Conservation (phyloP, 2,329 filamentous ascomycete genomes). For the Fusarium solani-melongenae region DNA sequence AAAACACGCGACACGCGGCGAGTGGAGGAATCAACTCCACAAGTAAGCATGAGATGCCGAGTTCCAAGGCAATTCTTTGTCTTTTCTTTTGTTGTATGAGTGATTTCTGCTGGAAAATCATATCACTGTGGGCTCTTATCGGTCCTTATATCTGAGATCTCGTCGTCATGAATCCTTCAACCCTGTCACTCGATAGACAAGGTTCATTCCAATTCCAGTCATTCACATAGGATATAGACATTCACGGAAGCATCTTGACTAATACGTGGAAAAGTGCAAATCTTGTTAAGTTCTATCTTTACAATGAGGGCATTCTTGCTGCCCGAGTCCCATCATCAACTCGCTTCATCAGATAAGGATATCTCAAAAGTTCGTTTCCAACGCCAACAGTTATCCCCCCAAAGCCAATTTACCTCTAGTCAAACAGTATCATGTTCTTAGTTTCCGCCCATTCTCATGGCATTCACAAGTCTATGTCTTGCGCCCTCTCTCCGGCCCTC, state of each 20-base stretch:
- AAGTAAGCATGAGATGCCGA: conserved; percentile 3
- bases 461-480: conserved; percentile 47
- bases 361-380: conserved; percentile 26
- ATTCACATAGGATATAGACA: background rate
- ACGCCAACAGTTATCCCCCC: conserved; percentile 21
- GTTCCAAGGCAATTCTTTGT: conserved; percentile 13
- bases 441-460: conserved; percentile 46
- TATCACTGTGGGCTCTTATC: background rate
- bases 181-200: background rate
- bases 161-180: background rate
- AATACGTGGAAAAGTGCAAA: background rate
- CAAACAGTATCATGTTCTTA: conserved; percentile 13
- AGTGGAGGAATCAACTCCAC: conserved; percentile 10
- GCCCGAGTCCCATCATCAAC: conserved; percentile 13
- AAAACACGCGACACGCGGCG: conserved; percentile 19
- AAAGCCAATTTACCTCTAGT: background rate
- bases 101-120: background rate
- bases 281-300: conserved; percentile 25
- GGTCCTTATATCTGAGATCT: background rate
- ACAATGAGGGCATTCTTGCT: conserved; percentile 5
- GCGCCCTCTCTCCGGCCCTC: conserved; percentile 45
- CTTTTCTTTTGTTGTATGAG: background rate
- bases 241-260: background rate
- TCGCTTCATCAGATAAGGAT: conserved; percentile 29
- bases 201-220: background rate